Base-by-base conservation (phyloP, 2,329 filamentous ascomycete species). In the Diaporthe sp. region DNA sequence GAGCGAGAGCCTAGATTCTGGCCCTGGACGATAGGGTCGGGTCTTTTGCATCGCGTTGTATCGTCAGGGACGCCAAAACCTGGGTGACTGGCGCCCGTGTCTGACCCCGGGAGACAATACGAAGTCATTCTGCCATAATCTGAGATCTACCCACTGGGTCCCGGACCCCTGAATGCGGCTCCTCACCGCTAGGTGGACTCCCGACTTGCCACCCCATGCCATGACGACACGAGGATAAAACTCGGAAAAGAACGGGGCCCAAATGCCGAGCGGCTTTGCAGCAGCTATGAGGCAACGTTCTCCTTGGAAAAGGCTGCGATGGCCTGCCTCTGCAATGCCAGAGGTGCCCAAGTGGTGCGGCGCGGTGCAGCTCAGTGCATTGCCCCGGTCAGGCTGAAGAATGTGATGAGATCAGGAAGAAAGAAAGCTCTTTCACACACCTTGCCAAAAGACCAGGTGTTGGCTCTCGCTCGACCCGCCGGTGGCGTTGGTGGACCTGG, bases 371-470 rank as follows among this genome's bases (percentile, higher is more conserved):
- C 2, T n/a, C 57, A 15, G 42, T 46, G 58, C 34, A 55, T 37
- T 68, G 22, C 46, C 34, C 31, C 5, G n/a, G 46, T 22, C 4
- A 28, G 62, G 22, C 25, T 25, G 55, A 8, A 58, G 37, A 31
- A 71, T 9, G 28, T 28, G 55, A 61, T 22, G 70, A 61, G 42
- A 55, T 7, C 2, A 19, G 31, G 53, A 15, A 44, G 34, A 51
- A 76, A 75, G 39, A 67, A 39, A 53, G 31, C 25, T 58, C 37
- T 58, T 67, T 31, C 37, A 73, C 76, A 4, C 8, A 76, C 76
- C 67, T 77, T 76, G 61, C 76, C 62, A 57, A 77, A 77, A 4
- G 76, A 77, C 71, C 71, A 77, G 42, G 76, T 77, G 9, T 76
- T 72, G 25, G 76, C 75, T 71, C 76, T 67, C n/a, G 42, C 72